Evolutionary conservation across 345 rosid species (phyloP), one percentile per base, ranked within the genome.

Genomic region (Viola odorata): DNA sequence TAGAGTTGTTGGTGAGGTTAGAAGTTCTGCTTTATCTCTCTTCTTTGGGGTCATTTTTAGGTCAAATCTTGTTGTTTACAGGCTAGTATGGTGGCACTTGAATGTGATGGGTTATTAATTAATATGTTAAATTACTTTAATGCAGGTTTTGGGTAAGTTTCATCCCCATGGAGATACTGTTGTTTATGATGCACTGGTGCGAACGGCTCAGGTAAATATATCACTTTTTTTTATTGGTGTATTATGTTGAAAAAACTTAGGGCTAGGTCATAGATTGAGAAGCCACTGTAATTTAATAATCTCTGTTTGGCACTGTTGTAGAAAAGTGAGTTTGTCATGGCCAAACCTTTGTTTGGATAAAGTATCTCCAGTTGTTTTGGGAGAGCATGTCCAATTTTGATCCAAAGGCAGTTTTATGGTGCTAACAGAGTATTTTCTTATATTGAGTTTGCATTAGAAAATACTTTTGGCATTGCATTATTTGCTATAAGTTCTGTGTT

Each of bases 111-210:
- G 5, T 10, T 42, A 8, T 11, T 10, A 45, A 8, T 45, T 45
- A 45, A 3, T 45, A 8, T n/a, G 12, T 45, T 45, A 5, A 8
- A 8, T 45, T 11, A 4, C 3, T 5, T n/a, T n/a, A n/a, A 12
- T 76, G 42, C 63, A 92, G 98, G 98, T 92, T 64, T 82, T 92
- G 17, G 98, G 98, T 67, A 92, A 92, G 65, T 92, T 89, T 63
- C 98, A 92, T 64, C 98, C 98, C 0, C 98, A 92, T 75, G 98
- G 98, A 61, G 98, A 92, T 61, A 80, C 75, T 10, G 98, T 97
- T 3, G 98, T 92, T 16, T 92, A 92, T 64, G 98, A 89, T 76
- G 79, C 98, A 37, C 70, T 92, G 64, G 98, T 92, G 60, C 83
- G 97, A 68, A 89, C 89, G 98, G 98, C 98, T 15, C 98, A 92